Evolutionary conservation across 257 asterid genomes (phyloP), one percentile per base, ranked within the genome.

Genomic region (Nicotiana attenuata): DNA sequence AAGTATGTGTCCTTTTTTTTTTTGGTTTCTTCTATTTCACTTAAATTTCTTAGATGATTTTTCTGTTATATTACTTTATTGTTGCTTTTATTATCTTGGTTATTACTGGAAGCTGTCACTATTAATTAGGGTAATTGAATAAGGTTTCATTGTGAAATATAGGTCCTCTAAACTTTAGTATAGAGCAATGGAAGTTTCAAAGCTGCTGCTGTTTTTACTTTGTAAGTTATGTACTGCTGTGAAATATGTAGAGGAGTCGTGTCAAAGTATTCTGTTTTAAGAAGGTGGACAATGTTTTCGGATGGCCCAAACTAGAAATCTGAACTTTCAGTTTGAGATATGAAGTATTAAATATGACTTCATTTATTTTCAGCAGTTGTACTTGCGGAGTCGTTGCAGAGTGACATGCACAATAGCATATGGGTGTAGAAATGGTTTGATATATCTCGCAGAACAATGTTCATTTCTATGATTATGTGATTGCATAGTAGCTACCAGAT

Each of bases 331-430:
- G 77, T 68, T 66, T 66, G 50, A 31, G 5, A 35, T 35, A 67
- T 35, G 76, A 17, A 33, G 28, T 19, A 67, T 67, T 67, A 35
- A 68, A 35, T 68, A 10, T 38, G 55, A 33, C 28, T 4, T 5
- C 11, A 22, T 52, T 67, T 67, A 50, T 67, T 67, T 67, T 67
- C 76, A 67, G 76, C 53, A 33, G 53, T 33, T 67, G 9, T 67
- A 67, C 53, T 67, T 33, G 52, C 76, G 33, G 76, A 67, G 53
- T 67, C 38, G 76, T 28, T 68, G 77, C 19, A 68, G 77, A 68
- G 77, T 68, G 38, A 68, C 76, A 35, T 68, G 29, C 55, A 35
- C 55, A 68, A 35, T 19, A 68, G 55, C 20, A 53, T 68, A 35
- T 22, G 77, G 29, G 16, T 68, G 55, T 35, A 35, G n/a, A 68